Base-by-base conservation (phyloP, 148 eudicot genomes). In the Cornus controversa region DNA sequence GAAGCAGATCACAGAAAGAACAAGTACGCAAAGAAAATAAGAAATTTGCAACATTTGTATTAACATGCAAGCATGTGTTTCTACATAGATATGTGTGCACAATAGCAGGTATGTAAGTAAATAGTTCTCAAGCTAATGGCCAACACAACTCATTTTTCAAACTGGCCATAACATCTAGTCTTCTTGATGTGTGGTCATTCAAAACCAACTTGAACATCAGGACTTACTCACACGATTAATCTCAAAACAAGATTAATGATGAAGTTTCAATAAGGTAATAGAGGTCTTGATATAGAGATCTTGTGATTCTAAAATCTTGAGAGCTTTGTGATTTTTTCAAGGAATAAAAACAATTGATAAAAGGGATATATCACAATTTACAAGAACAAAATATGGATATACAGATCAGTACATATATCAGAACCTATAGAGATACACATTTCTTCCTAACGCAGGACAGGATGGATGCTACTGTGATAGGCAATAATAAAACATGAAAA, bases 1-100 rank as follows among this genome's bases (percentile, higher is more conserved):
- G 81, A 84, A 77, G 69, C 78, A 57, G 45, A 72, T 10, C 29
- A 45, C 72, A 57, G 72, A n/a, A 26, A 29, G 57, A 47, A n/a
- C 72, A 76, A 57, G 15, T 40, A 16, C 15, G 14, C 8, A 75
- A 29, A 34, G 36, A n/a, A 5, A 24, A 70, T 2, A 64, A 66
- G 45, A 2, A 22, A 60, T n/a, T 60, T 6, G 4, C 4, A 22
- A 22, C 11, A 60, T 60, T 6, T 0, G 24, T 15, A 60, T 50
- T 4, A 50, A 16, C 0, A 50, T 2, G 45, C 45, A 40, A 40
- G 45, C 8, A 40, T 40, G 45, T 1, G 5, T 6, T 40, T 40
- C 45, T 40, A 40, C 57, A 16, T 50, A 53, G 22, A n/a, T 40
- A 22, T 20, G 62, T 10, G 15, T 25, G n/a, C 25, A 75, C 24